phyloP scores from a whole-genome alignment of 805 yeast species.

The Isabelozyma gotoi region DNA sequence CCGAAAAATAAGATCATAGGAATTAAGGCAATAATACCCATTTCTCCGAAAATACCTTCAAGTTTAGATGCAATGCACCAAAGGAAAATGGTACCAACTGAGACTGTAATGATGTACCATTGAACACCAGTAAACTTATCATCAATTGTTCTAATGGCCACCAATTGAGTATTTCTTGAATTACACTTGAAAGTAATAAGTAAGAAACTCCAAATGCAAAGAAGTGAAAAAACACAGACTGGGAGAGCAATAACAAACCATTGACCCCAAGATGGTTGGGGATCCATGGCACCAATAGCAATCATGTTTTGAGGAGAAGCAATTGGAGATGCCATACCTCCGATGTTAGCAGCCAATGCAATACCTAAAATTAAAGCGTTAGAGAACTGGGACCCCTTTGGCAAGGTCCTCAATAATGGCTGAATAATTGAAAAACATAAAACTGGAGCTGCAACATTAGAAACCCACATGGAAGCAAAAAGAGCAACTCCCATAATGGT shows the following conservation, averaged over 20 bases:
- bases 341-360: conserved; percentile 89
- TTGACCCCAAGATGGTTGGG: conserved; percentile 82
- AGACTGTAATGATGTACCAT: conserved; percentile 40
- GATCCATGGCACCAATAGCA: conserved; percentile 84
- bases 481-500: conserved; percentile 85
- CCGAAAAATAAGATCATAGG: conserved; percentile 52
- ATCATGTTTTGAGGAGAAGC: conserved; percentile 96
- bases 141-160: conserved; percentile 45
- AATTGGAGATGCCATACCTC: conserved; percentile 97
- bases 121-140: conserved; percentile 47
- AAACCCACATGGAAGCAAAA: conserved; percentile 90
- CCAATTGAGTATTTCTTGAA: conserved; percentile 49
- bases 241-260: conserved; percentile 93
- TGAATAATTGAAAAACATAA: conserved; percentile 87
- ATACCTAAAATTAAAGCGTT: conserved; percentile 86
- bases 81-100: conserved; percentile 43
- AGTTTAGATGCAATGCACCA: conserved; percentile 50
- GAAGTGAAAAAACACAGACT: conserved; percentile 59
- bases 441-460: conserved; percentile 97
- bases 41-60: conserved; percentile 44
- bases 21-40: conserved; percentile 48
- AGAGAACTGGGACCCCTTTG: conserved; percentile 73
- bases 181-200: conserved; percentile 58
- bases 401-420: conserved; percentile 81
- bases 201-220: conserved; percentile 73